Evolutionary conservation across 2,329 filamentous ascomycete species (phyloP).

Genomic region (Coniosporium tulheliwenetii): DNA sequence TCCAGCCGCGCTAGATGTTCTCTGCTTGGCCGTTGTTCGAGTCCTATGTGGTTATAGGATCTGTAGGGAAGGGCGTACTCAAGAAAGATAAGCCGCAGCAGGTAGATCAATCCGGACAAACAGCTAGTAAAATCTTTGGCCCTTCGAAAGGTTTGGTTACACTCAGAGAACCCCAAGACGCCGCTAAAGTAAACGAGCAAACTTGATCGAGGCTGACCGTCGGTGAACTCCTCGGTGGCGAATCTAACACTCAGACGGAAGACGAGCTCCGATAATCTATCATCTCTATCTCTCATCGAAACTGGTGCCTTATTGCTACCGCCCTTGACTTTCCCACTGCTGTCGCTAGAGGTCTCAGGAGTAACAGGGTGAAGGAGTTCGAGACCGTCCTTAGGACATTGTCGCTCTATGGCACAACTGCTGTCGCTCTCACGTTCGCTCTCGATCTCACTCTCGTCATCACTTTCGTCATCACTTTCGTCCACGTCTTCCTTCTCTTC

Average conservation of each 20-base stretch:
- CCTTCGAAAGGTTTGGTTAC: not conserved
- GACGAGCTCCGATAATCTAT: not conserved
- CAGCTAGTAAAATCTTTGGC: not conserved
- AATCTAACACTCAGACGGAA: slow-evolving; percentile 6
- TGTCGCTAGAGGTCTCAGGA: not conserved
- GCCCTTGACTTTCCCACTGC: not conserved
- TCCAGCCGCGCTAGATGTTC: not conserved
- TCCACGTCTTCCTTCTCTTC: not conserved
- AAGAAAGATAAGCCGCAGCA: not conserved
- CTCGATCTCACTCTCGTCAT: not conserved
- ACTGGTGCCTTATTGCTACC: not conserved
- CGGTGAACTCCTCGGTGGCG: slow-evolving; percentile 13
- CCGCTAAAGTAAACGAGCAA: slow-evolving; percentile 19
- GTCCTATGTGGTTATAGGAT: not conserved
- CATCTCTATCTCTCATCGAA: not conserved
- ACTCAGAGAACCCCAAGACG: slow-evolving; percentile 20
- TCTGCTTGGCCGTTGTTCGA: not conserved
- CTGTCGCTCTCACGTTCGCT: not conserved
- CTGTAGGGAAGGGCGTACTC: not conserved
- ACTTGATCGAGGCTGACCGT: slow-evolving; percentile 8
- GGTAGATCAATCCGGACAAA: not conserved
- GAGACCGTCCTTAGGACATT: not conserved
- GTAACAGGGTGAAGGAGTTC: not conserved
- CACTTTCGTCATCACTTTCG: not conserved
- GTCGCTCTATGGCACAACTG: not conserved